Evolutionary conservation across 2,329 filamentous ascomycete genomes (phyloP).

Genomic region (Aspergillus niger): DNA sequence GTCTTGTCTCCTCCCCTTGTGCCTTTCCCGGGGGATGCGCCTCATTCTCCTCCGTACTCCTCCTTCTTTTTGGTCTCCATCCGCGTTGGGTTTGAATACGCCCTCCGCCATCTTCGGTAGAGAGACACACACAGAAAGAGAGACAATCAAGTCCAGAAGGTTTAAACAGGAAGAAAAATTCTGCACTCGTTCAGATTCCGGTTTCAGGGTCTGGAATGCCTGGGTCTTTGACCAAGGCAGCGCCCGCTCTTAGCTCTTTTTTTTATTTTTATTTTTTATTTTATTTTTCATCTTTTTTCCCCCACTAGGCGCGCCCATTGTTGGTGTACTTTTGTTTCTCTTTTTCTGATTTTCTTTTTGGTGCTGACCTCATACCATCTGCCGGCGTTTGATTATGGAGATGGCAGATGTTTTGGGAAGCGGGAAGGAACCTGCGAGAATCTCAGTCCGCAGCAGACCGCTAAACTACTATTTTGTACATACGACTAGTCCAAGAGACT

Average conservation of each 20-base stretch:
- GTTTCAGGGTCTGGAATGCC: conserved; percentile 3
- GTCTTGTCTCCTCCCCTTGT: neutral
- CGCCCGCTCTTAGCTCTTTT: neutral
- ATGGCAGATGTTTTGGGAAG: too few species aligned
- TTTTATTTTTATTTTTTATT: too few species aligned
- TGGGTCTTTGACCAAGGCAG: conserved; percentile 9
- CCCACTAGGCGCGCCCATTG: too few species aligned
- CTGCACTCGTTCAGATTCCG: conserved; percentile 1
- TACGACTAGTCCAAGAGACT: too few species aligned
- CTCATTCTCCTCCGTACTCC: neutral
- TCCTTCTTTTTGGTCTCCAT: neutral
- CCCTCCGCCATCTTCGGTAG: too few species aligned
- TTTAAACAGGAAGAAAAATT: neutral
- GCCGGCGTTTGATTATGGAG: too few species aligned
- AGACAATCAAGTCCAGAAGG: neutral
- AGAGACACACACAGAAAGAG: neutral
- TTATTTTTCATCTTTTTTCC: too few species aligned
- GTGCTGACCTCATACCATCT: too few species aligned
- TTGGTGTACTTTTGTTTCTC: neutral
- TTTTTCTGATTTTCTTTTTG: too few species aligned
- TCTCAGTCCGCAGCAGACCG: too few species aligned
- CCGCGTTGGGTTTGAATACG: neutral
- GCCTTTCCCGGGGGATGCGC: neutral
- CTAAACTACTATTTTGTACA: too few species aligned
- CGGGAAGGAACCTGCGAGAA: too few species aligned